phyloP scores from a whole-genome alignment of 2,329 filamentous ascomycete species.

The Diaporthe aspalathi region DNA sequence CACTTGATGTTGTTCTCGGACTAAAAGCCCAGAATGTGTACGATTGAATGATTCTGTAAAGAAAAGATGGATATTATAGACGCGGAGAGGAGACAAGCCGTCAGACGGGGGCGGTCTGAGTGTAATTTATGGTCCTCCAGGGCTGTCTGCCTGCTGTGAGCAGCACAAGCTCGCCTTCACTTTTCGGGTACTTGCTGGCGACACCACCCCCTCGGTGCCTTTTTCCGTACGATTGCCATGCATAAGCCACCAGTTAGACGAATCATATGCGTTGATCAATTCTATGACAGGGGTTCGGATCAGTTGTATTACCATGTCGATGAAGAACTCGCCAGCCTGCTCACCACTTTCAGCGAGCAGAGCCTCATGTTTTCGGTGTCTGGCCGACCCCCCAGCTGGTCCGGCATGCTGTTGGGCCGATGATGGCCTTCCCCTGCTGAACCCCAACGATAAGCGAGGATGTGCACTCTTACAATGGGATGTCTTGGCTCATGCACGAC shows the following conservation, averaged over 20 bases:
- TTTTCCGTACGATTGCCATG: background rate
- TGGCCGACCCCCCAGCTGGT: background rate
- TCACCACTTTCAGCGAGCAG: background rate
- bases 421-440: no score
- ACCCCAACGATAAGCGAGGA: background rate
- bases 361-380: slow-evolving; percentile 6
- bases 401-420: background rate
- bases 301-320: background rate
- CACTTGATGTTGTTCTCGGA: background rate
- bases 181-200: background rate
- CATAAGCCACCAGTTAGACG: background rate
- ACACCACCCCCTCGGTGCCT: background rate
- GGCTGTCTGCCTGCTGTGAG: accelerated
- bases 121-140: background rate
- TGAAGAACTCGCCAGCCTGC: background rate
- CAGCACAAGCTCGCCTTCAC: background rate
- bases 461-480: background rate
- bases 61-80: no score
- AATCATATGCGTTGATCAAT: background rate
- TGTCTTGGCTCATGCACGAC: background rate
- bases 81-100: no score
- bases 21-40: no score
- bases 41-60: no score
- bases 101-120: no score
- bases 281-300: background rate